A percentile compares a stretch with the other conserved stretches of the same genome.
phyloP scores from a whole-genome alignment of 2,329 filamentous ascomycete genomes.

The Botryotinia calthae region DNA sequence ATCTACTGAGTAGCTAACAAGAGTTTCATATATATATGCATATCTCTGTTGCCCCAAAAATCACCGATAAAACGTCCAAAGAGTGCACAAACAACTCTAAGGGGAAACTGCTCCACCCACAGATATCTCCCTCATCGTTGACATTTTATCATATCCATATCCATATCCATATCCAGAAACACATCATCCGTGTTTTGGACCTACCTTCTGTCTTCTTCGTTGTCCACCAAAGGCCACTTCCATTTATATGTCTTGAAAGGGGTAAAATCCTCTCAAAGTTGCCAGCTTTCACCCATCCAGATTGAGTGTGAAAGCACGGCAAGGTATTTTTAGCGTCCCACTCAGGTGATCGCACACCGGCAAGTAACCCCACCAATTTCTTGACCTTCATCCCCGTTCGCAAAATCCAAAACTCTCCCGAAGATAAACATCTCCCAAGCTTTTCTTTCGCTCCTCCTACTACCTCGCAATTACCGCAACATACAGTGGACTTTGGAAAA shows the following conservation, averaged over 20 bases:
- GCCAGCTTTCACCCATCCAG: conserved; percentile 7
- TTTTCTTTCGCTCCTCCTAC: conserved; percentile 14
- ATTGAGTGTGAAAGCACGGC: conserved; percentile 8
- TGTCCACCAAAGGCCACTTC: not conserved
- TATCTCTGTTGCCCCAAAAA: not conserved
- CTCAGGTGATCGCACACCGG: conserved; percentile 23
- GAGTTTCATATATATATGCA: not conserved
- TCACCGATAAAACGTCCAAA: not conserved
- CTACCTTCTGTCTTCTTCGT: too few species aligned
- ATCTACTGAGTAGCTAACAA: not conserved
- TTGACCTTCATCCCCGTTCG: conserved; percentile 19
- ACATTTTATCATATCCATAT: not conserved
- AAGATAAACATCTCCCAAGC: conserved; percentile 25
- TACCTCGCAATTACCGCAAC: conserved; percentile 14
- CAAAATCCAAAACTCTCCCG: conserved; percentile 22
- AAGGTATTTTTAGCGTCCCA: conserved; percentile 15
- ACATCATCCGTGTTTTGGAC: not conserved
- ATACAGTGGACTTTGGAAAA: not conserved
- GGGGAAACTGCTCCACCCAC: not conserved
- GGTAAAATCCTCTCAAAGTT: conserved; percentile 7
- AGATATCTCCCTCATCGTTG: not conserved
- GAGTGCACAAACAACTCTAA: not conserved
- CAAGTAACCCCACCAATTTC: conserved; percentile 25
- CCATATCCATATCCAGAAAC: not conserved
- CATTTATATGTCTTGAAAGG: not conserved